Percentiles rank a stretch among this genome's conserved stretches.
phyloP scores from a whole-genome alignment of 768 basidiomycete species.

The Aureoboletus auriporus region DNA sequence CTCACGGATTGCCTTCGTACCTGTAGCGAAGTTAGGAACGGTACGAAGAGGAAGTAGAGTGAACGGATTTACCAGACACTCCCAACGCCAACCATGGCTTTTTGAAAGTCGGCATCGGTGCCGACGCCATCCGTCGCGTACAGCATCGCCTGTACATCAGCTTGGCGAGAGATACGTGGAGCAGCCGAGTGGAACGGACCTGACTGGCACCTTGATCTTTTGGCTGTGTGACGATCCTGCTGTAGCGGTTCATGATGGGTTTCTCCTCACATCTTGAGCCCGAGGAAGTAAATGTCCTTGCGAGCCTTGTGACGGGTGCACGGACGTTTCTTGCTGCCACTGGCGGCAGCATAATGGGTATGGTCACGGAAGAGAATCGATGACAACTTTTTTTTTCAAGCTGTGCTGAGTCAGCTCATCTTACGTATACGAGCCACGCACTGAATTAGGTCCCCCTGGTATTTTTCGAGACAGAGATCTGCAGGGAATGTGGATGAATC shows the following conservation, averaged over 20 bases:
- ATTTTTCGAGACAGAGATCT: too few species aligned
- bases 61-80: conserved; percentile 77
- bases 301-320: conserved; percentile 11
- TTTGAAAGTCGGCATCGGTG: conserved; percentile 80
- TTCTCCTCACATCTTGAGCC: conserved; percentile 37
- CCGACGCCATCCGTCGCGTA: conserved; percentile 96
- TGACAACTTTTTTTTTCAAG: not conserved
- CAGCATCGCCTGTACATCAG: conserved; percentile 77
- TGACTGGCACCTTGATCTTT: conserved; percentile 97
- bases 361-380: not conserved
- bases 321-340: conserved; percentile 16
- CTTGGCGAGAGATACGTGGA: not conserved
- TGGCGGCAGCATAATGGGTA: conserved; percentile 19
- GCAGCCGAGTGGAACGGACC: conserved; percentile 35
- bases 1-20: conserved; percentile 99
- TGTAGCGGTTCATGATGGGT: conserved; percentile 64
- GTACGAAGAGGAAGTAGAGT: not conserved
- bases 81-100: conserved; percentile 96
- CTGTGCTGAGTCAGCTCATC: conserved; percentile 12
- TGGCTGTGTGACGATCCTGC: conserved; percentile 78
- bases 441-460: too few species aligned
- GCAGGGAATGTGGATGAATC: too few species aligned
- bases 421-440: too few species aligned
- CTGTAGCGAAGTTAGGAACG: conserved; percentile 39
- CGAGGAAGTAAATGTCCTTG: conserved; percentile 38